These are phyloP conservation scores for Hypoxylon intermedium DNA, from an alignment of 495 filamentous ascomycete genomes.

Conservation along the genomic window DNA sequence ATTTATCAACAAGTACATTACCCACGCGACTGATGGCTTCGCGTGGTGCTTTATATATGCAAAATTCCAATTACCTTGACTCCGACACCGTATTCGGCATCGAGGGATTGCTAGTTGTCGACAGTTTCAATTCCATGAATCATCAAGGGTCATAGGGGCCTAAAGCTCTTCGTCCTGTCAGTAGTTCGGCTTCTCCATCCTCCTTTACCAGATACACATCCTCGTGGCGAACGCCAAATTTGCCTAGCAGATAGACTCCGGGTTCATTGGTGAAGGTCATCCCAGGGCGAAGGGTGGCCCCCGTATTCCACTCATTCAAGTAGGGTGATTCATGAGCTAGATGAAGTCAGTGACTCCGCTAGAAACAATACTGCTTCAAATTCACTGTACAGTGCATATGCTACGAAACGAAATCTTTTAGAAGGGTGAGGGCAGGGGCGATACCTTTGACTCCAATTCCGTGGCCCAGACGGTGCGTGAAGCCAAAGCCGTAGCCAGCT, in stretches of 20 bases:
- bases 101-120: no score
- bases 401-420: no score
- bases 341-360: constrained; percentile 1
- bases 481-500: constrained; percentile 58
- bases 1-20: no score
- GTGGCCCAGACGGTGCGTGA: constrained; percentile 65
- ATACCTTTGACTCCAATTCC: constrained; percentile 63
- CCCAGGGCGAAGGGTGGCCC: constrained; percentile 49
- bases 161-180: constrained; percentile 54
- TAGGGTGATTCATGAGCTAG: constrained; percentile 63
- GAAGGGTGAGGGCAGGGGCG: no score
- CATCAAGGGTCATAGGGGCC: constrained; percentile 58
- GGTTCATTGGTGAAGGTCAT: constrained; percentile 66
- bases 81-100: no score
- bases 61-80: no score
- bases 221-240: constrained; percentile 64
- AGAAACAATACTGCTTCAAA: no score
- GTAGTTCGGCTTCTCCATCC: constrained; percentile 51
- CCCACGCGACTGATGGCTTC: no score
- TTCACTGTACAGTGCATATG: no score
- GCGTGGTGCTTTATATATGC: no score
- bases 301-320: constrained; percentile 61
- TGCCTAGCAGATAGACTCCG: constrained; percentile 59
- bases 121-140: no score
- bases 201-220: constrained; percentile 59